A percentile compares a stretch with the other conserved stretches of the same genome.
Evolutionary conservation across 805 yeast genomes (phyloP).

Genomic region (Yarrowia sp.): DNA sequence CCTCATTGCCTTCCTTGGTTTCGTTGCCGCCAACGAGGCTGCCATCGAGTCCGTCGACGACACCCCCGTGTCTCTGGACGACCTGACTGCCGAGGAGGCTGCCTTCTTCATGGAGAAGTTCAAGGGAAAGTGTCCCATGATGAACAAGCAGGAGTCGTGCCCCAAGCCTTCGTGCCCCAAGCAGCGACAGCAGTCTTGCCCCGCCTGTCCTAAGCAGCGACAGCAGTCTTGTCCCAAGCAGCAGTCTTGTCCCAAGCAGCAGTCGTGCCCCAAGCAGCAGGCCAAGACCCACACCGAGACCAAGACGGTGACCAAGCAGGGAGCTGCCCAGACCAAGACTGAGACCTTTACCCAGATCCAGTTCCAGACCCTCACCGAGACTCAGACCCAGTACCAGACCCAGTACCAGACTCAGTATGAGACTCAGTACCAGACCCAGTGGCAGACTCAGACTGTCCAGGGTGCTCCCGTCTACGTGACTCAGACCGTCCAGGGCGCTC

Average conservation of each 20-base stretch:
- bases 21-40: conserved; percentile 2
- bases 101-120: conserved; percentile 12
- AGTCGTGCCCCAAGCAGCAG: background rate
- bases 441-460: background rate
- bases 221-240: conserved; percentile 2
- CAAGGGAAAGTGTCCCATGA: conserved; percentile 10
- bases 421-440: background rate
- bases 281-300: background rate
- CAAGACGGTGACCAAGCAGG: background rate
- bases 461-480: background rate
- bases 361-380: background rate
- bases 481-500: background rate
- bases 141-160: background rate
- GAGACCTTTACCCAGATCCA: background rate
- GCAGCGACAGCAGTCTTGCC: conserved; percentile 17
- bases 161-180: conserved; percentile 4
- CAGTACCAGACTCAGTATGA: background rate
- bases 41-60: background rate
- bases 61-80: background rate
- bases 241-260: conserved; percentile 1
- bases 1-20: background rate
- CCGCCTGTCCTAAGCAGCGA: conserved; percentile 10
- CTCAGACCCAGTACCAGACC: background rate
- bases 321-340: background rate
- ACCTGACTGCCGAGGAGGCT: conserved; percentile 1